These are phyloP conservation scores for Fusarium tanahbumbuense DNA, from an alignment of 2,329 filamentous ascomycete genomes.

Conservation along the genomic window DNA sequence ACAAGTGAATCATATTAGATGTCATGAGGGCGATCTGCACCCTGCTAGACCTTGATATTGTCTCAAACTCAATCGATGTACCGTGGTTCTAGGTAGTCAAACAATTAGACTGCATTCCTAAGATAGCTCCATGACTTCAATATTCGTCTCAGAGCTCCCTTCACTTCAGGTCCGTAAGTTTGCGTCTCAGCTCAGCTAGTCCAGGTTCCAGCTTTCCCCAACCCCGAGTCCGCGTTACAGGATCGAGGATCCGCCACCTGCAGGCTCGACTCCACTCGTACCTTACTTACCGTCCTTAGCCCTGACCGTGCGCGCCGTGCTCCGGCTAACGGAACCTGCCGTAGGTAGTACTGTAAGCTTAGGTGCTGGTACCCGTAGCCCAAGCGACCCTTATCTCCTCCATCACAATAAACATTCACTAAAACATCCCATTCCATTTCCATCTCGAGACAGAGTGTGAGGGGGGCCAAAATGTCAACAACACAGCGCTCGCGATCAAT, in stretches of 20 bases:
- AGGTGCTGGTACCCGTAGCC: constrained; percentile 25
- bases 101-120: neutral
- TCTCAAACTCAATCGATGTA: neutral
- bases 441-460: constrained; percentile 2
- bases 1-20: neutral
- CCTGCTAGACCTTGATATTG: neutral
- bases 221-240: constrained; percentile 4
- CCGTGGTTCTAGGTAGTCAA: neutral
- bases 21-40: neutral
- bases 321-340: constrained; percentile 27
- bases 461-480: constrained; percentile 54
- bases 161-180: neutral
- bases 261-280: neutral
- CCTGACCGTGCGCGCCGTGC: constrained; percentile 4
- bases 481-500: constrained; percentile 61
- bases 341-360: neutral
- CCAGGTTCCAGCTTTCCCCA: neutral
- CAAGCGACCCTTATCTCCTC: constrained; percentile 32
- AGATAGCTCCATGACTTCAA: neutral
- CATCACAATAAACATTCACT: constrained; percentile 31
- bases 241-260: constrained; percentile 2
- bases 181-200: constrained; percentile 4
- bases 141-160: neutral
- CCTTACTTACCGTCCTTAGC: constrained; percentile 10
- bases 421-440: constrained; percentile 23